A percentile compares a stretch with the other conserved stretches of the same genome.
Evolutionary conservation across 306 rosid genomes (phyloP).

Genomic region (Trifolium subterraneum): DNA sequence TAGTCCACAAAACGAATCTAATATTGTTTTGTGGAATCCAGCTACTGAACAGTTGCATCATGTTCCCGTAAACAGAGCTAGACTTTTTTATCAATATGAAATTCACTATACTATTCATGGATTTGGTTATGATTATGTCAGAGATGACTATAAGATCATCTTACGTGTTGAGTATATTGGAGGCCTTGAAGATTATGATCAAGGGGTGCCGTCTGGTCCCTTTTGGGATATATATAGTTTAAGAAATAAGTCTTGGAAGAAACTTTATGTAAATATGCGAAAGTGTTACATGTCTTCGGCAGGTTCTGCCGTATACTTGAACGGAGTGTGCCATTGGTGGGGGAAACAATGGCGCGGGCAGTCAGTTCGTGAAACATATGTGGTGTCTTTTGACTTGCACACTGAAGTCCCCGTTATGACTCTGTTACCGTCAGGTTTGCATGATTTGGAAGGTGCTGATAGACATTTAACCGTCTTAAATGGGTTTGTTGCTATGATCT

Average conservation of each 20-base stretch:
- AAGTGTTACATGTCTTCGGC: not conserved
- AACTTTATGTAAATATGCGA: not conserved
- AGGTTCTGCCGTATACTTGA: not conserved
- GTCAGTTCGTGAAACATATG: not conserved
- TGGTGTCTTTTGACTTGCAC: not conserved
- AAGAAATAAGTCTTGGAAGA: not conserved
- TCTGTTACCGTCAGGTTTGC: not conserved
- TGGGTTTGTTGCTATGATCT: not conserved
- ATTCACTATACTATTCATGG: not conserved
- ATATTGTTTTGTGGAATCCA: not conserved
- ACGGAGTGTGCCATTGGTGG: not conserved
- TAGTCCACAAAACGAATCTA: not conserved
- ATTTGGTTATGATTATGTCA: not conserved
- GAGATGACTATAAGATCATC: not conserved
- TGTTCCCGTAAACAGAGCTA: not conserved
- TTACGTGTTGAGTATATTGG: not conserved
- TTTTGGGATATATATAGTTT: not conserved
- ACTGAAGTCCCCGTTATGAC: not conserved
- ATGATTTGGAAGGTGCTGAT: not conserved
- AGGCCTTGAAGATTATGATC: no score
- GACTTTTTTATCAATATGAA: not conserved
- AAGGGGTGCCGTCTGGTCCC: not conserved
- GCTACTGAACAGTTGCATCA: not conserved
- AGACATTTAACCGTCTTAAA: not conserved
- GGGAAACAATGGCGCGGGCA: not conserved